Base-by-base conservation (phyloP, 169 alveolate genomes). In the Pseudocohnilembus persalinus region DNA sequence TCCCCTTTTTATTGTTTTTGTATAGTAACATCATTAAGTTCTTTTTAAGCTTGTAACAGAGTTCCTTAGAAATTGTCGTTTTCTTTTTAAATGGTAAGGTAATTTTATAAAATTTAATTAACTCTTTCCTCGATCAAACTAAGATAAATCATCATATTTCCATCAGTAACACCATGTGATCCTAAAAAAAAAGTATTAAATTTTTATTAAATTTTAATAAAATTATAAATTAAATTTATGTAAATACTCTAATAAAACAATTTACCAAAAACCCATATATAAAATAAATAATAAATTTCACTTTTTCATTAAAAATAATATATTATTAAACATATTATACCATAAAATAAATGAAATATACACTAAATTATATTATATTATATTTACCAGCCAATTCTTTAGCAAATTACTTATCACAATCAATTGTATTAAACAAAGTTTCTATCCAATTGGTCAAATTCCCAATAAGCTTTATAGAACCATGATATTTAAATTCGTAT, bases 401-500 rank as follows among this genome's bases (percentile, higher is more conserved):
- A 1, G 90, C 88, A 74, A 87, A 87, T 28, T 91, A 84, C 73
- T 87, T 87, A 73, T 91, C 94, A 76, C 97, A 94, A 64, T 94
- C 93, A 33, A 92, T 85, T 27, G 90, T 76, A 35, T 90, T 88
- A 65, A 94, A 94, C 29, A 94, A 88, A 29, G 85, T 91, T 76
- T 92, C 92, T 74, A 94, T 92, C 88, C 92, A 75, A 74, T 93
- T 88, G 79, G 92, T 92, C 65, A 94, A 87, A 33, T 89, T 81
- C 63, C 91, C 89, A 78, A 94, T 90, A 35, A 90, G 85, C 28
- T 94, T 91, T 74, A 88, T 49, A 32, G 95, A 89, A 35, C 87
- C 87, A 73, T 93, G 89, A 73, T 91, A 92, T 65, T 90, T 96
- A 35, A 89, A 77, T 83, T 95, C 97, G 83, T 90, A 93, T 88